Percentiles rank a stretch among this genome's conserved stretches.
phyloP scores from a whole-genome alignment of 257 asterid genomes.

The Nicotiana undulata region DNA sequence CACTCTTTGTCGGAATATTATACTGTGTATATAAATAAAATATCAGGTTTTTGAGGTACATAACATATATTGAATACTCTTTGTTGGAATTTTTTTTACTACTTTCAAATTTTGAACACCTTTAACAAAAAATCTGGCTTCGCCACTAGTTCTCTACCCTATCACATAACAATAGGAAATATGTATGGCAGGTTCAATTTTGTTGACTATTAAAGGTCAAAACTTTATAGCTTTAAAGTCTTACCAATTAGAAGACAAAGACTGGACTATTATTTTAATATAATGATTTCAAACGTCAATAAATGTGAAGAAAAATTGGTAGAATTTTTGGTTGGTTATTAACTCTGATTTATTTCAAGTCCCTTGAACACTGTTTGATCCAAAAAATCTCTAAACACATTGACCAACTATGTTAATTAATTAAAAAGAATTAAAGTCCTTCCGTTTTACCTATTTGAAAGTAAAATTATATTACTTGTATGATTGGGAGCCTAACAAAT shows the following conservation, averaged over 20 bases:
- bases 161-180: background rate
- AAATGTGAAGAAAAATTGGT: background rate
- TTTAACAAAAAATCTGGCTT: no score
- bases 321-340: background rate
- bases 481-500: no score
- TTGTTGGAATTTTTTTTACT: no score
- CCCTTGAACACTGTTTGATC: background rate
- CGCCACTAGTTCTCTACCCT: no score
- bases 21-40: no score
- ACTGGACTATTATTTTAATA: background rate
- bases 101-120: no score
- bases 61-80: no score
- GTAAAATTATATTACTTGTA: no score
- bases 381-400: background rate
- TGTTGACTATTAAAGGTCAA: slow-evolving; percentile 1
- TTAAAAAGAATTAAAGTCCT: no score
- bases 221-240: background rate
- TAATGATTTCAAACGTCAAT: background rate
- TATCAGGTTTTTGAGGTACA: no score
- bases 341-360: background rate
- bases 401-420: background rate
- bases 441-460: no score
- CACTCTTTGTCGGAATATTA: no score
- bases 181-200: background rate
- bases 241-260: background rate